phyloP scores from a whole-genome alignment of 2,329 filamentous ascomycete species.

The Aureobasidium namibiae region DNA sequence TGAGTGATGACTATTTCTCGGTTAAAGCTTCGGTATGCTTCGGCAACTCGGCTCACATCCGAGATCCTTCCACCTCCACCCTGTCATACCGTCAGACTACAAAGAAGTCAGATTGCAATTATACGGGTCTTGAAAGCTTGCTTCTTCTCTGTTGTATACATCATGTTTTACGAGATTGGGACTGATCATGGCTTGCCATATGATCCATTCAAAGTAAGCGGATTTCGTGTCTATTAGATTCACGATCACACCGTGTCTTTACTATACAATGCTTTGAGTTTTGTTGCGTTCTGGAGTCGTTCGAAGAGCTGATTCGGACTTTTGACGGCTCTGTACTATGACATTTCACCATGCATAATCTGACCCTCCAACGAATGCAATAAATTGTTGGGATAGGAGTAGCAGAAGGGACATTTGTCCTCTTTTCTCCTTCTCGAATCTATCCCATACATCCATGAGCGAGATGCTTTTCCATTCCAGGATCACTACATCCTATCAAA shows the following conservation, averaged over 20 bases:
- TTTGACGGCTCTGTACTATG: no score
- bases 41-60: not conserved
- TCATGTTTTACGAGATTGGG: slow-evolving; percentile 48
- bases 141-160: not conserved
- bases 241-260: not conserved
- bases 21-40: not conserved
- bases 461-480: no score
- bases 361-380: no score
- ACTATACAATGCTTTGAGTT: no score
- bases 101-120: slow-evolving; percentile 15
- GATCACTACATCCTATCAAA: no score
- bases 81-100: not conserved
- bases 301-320: no score
- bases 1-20: not conserved
- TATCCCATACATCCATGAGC: no score
- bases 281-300: no score
- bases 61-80: not conserved
- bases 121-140: not conserved
- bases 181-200: slow-evolving; percentile 42
- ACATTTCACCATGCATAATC: no score
- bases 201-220: slow-evolving; percentile 47
- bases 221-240: not conserved
- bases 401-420: no score
- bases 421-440: no score
- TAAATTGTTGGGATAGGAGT: no score